Base-by-base conservation (phyloP, 768 basidiomycete genomes). In the Pholiota conissans region DNA sequence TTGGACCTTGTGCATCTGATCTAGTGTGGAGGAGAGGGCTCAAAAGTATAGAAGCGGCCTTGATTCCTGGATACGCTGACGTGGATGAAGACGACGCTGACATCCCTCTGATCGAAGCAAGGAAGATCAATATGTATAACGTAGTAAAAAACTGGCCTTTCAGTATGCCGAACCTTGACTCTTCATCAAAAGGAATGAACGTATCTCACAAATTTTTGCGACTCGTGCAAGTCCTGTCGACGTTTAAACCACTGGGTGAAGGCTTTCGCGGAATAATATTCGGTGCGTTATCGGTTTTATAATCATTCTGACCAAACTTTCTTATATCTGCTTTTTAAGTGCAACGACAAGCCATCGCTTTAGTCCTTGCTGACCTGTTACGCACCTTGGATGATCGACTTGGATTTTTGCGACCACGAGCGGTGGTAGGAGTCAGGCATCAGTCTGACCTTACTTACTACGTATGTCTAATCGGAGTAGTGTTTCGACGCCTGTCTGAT, bases 1-100 rank as follows among this genome's bases (percentile, higher is more conserved):
- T 92, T 28, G 91, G 91, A 6, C 62, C 79, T 34, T 91, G 86
- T 61, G 90, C 87, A 48, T 77, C 85, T 34, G 88, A 91, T 62
- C 72, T 90, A 32, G 73, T 87, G 49, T 92, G 88, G 90, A 77
- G 85, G 60, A 79, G 78, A 40, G 79, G 79, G 20, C 61, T 81
- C 46, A 79, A 74, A 59, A 73, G 74, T 4, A 70, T 76, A 29
- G 77, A 79, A 50, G 56, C 64, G 9, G 58, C 60, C 45, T 58
- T 67, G 49, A 62, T 63, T n/a, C 65, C 68, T n/a, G 71, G 69
- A 49, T 67, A 73, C 47, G 73, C 72, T 5, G 72, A 78, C 16
- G 67, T 72, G n/a, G 75, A 75, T 6, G 71, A 70, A 22, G 62
- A 67, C 42, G 62, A 71, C 53, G 58, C 62, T 34, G 60, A 65